A percentile compares a stretch with the other conserved stretches of the same genome.
Evolutionary conservation across 805 yeast species (phyloP).

Genomic region (Suhomyces prunicola): DNA sequence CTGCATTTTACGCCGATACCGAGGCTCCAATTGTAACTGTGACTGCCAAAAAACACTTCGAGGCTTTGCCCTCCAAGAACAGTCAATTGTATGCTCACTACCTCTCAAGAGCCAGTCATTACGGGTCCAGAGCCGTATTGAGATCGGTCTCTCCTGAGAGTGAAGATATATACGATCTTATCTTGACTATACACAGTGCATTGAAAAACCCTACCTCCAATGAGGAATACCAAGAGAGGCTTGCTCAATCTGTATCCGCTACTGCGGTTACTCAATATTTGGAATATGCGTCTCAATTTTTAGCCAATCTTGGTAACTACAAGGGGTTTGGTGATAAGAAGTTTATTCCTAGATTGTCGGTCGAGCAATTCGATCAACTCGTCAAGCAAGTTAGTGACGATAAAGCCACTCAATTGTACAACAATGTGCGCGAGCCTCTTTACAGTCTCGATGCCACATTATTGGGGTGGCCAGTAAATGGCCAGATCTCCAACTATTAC

Average conservation of each 20-base stretch:
- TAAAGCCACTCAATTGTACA: conserved; percentile 32
- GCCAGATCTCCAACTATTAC: conserved; percentile 76
- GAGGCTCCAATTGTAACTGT: conserved; percentile 45
- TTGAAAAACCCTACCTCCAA: conserved; percentile 42
- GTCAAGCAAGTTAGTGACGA: conserved; percentile 44
- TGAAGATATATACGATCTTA: conserved; percentile 69
- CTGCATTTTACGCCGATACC: conserved; percentile 30
- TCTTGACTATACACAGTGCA: conserved; percentile 54
- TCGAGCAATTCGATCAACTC: conserved; percentile 44
- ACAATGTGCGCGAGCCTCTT: conserved; percentile 45
- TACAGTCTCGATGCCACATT: conserved; percentile 51
- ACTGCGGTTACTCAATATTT: conserved; percentile 47
- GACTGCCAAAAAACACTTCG: conserved; percentile 67
- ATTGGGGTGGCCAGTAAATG: conserved; percentile 76
- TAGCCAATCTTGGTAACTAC: conserved; percentile 72
- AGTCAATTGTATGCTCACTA: conserved; percentile 73
- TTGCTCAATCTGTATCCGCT: conserved; percentile 27
- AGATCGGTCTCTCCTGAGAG: conserved; percentile 83
- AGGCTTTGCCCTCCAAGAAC: conserved; percentile 55
- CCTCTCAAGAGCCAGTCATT: conserved; percentile 78
- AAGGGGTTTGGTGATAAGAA: conserved; percentile 88
- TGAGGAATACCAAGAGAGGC: conserved; percentile 37
- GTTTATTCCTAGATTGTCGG: conserved; percentile 65
- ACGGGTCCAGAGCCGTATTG: conserved; percentile 75
- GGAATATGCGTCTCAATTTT: conserved; percentile 73